Evolutionary conservation across 805 yeast species (phyloP), one percentile per base, ranked within the genome.

Genomic region (Nakazawaea peltata): DNA sequence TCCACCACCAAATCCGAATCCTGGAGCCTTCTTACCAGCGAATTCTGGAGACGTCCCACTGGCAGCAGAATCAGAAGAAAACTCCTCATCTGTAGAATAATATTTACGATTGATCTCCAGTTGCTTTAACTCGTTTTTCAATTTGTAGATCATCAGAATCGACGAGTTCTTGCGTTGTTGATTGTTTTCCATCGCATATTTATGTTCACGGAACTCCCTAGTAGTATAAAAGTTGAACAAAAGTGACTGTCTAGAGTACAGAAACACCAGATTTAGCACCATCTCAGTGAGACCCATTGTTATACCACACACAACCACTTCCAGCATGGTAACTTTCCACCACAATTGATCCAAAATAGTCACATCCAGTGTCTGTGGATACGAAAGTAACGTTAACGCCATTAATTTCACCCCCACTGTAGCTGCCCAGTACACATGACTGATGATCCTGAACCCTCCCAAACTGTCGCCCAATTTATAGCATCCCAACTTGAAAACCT

Each of bases 311-410:
- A 29, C 16, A 14, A 26, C 18, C 10, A 36, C 21, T 26, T 30
- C 23, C 12, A 7, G 2, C 3, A 12, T 14, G 8, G 34, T 30
- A 2, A 30, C 24, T 16, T 30, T 36, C 34, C 39, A 30, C n/a
- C 17, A 4, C 31, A 14, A 7, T 26, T 17, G 15, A 11, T 31
- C 22, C 10, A 12, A 12, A 3, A 10, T 28, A 4, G 19, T 22
- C 14, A 24, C 38, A 16, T 30, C 38, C 4, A 30, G 10, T 18
- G n/a, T n/a, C n/a, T 35, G 38, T 8, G 38, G 38, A 30, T 25
- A 25, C 22, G 23, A 15, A 19, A 35, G 19, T 9, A 35, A 19
- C 26, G 19, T 3, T 18, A 35, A 30, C 5, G 26, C 16, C 8
- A 12, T 6, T 5, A 17, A 29, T 16, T 30, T 29, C 4, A 25